Conservation (phyloP, 2,329 filamentous ascomycete species). For the Colletotrichum musicola region DNA sequence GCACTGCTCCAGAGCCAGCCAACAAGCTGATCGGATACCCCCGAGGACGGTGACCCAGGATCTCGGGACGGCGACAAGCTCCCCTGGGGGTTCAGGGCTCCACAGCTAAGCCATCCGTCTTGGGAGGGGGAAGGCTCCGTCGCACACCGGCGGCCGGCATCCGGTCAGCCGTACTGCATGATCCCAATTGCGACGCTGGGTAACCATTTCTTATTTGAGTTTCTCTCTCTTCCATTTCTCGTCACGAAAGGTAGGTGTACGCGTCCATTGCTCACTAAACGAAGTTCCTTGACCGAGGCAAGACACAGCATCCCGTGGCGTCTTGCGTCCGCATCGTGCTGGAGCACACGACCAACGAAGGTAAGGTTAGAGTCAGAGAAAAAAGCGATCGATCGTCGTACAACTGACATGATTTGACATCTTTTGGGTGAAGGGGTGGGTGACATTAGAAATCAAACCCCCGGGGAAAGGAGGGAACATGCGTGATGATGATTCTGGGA, state of each 20-base stretch:
- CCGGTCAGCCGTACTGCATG: slow-evolving; percentile 15
- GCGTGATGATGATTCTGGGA: neutral
- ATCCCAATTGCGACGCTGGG: neutral
- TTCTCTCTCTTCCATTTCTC: neutral
- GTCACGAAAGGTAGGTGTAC: neutral
- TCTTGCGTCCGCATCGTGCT: neutral
- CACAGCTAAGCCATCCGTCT: neutral
- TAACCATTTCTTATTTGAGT: neutral
- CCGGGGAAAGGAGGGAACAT: neutral
- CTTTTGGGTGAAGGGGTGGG: neutral
- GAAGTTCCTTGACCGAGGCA: neutral
- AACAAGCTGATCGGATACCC: slow-evolving; percentile 2
- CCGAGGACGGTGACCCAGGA: slow-evolving; percentile 4
- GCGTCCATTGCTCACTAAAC: slow-evolving; percentile 2
- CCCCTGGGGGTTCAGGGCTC: neutral
- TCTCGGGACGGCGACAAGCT: slow-evolving; percentile 9
- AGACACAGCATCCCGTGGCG: neutral
- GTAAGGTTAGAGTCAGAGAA: neutral
- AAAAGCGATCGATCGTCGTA: neutral
- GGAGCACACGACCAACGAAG: neutral
- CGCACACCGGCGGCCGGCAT: neutral
- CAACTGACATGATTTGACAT: slow-evolving; percentile 5
- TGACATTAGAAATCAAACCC: neutral
- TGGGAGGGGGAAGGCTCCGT: neutral
- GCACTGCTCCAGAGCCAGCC: neutral